Evolutionary conservation across 225 moss, liverwort and hornwort species (phyloP).

Genomic region (Bryoerythrophyllum caledonicum): DNA sequence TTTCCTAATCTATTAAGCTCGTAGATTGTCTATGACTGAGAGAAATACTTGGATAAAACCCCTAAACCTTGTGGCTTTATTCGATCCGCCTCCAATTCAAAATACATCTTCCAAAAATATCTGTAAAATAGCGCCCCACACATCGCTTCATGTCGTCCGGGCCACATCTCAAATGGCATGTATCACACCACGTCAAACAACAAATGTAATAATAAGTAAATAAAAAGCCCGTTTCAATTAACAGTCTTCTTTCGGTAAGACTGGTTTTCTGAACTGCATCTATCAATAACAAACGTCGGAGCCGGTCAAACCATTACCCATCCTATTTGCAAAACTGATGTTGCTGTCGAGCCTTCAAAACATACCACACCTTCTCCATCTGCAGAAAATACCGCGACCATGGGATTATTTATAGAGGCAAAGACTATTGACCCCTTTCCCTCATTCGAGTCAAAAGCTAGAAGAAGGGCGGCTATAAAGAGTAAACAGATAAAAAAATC

Average conservation of each 20-base stretch:
- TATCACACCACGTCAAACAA: constrained; percentile 1
- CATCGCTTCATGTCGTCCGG: no score
- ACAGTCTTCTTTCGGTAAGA: background rate
- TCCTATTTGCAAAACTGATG: constrained; percentile 37
- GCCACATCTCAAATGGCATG: no score
- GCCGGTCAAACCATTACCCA: constrained; percentile 29
- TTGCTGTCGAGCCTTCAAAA: constrained; percentile 18
- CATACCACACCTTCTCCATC: constrained; percentile 5
- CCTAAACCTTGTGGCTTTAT: background rate
- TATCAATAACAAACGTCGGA: constrained; percentile 22
- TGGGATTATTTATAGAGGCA: no score
- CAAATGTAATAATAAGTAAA: background rate
- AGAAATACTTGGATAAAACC: no score
- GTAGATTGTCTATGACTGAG: no score
- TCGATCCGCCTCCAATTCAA: constrained; percentile 11
- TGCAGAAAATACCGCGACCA: background rate
- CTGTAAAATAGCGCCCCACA: no score
- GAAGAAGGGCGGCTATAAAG: no score
- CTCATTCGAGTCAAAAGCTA: no score
- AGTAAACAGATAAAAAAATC: no score
- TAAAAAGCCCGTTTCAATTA: background rate
- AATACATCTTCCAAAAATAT: constrained; percentile 7
- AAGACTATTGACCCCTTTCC: no score
- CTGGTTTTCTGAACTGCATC: constrained; percentile 12
- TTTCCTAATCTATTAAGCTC: no score